Evolutionary conservation across 768 basidiomycete genomes (phyloP), one percentile per base, ranked within the genome.

Genomic region (Mycena sanguinolenta): DNA sequence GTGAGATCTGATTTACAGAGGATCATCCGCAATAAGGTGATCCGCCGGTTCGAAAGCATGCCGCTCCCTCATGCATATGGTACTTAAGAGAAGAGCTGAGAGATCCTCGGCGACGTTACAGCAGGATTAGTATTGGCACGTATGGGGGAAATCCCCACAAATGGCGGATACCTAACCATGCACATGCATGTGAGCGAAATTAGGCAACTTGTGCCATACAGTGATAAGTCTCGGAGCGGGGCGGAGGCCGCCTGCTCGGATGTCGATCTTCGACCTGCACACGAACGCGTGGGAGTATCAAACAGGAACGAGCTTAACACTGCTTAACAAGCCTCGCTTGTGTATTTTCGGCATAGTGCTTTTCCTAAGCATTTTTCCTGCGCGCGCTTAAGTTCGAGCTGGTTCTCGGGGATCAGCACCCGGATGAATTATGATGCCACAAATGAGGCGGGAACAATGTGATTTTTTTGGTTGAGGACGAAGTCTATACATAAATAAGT

Each of bases 1-100:
- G 36, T 38, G 34, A 50, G 49, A 36, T 57, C 23, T 16, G 34
- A 32, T 34, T 34, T 17, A 23, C 28, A 39, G 13, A 42, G 34
- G 64, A 53, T 60, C 52, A n/a, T 38, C 58, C 39, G 19, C 55
- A 23, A 54, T 1, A 38, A 16, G 52, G 8, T 62, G 67, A 68
- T 68, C 67, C 67, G 67, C 67, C 67, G 53, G 59, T 42, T 67
- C 16, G n/a, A 30, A 34, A 21, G 23, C 50, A 63, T 53, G 27
- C 50, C n/a, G 17, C 7, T 65, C 38, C 58, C 58, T 61, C 66
- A 17, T 60, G 60, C 49, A 3, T 38, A 25, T 25, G 54, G n/a
- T n/a, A n/a, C n/a, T n/a, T n/a, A 30, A 4, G 12, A 28, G 27
- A 36, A 19, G 53, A 55, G n/a, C n/a, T n/a, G n/a, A n/a, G n/a